Base-by-base conservation (phyloP, 208 protist species). In the Plasmodiophora brassicae region DNA sequence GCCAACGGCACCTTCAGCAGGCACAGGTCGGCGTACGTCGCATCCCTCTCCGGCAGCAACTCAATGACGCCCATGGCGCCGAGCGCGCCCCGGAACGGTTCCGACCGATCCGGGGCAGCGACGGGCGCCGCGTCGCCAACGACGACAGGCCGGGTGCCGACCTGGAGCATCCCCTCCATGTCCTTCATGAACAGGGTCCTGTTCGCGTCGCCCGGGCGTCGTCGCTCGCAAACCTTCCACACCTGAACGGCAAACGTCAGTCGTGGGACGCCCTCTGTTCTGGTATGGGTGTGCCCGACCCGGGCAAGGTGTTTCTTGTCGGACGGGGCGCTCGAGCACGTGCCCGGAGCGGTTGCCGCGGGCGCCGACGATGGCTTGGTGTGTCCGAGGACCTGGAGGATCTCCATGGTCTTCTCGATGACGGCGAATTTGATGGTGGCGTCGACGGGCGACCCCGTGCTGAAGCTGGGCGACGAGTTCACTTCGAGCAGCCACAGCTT, bases 401-500 rank as follows among this genome's bases (percentile, higher is more conserved):
- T 78, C 65, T 5, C 65, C 65, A 78, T 44, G 32, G 65, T 78
- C n/a, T 5, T 78, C n/a, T 78, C 5, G 5, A 78, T 5, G 41
- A 78, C 65, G 5, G n/a, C 5, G 14, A 44, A 5, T 32, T 78
- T 78, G 65, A 78, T 32, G n/a, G 5, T 38, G 14, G n/a, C 65
- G 65, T 78, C 65, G 65, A 78, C 65, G 5, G n/a, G 41, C 5
- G 65, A 44, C 10, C 41, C 65, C 5, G 14, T 5, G 65, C 32
- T 36, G 32, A 78, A 32, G n/a, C 65, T 78, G 32, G 65, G 65
- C 10, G 32, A 78, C n/a, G 65, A 78, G 41, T 78, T 78, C 65
- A 78, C 65, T 84, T 89, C 87, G 28, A 89, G 38, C n/a, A 89
- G 65, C 71, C 65, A 89, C 20, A 85, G 28, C 0, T 89, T 89